Percentiles rank a stretch among this genome's conserved stretches.
phyloP scores from a whole-genome alignment of 1,284 basidiomycete species.

The Gymnopus androsaceus region DNA sequence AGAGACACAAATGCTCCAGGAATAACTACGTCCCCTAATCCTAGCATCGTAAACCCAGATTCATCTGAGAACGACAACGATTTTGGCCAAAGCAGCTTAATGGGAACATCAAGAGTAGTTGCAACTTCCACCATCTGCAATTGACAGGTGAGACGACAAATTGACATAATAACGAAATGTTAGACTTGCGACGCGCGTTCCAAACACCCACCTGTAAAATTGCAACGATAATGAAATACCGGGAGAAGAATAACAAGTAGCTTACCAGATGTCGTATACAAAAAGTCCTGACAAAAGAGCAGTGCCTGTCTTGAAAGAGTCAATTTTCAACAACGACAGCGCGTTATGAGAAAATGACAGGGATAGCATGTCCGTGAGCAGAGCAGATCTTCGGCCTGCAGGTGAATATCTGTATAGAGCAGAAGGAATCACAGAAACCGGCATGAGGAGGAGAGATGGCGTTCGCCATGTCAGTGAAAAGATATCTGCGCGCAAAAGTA shows the following conservation, averaged over 20 bases:
- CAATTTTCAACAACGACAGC: constrained; percentile 81
- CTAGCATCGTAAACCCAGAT: constrained; percentile 87
- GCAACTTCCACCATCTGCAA: constrained; percentile 91
- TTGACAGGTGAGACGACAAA: neutral
- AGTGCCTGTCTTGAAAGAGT: constrained; percentile 88
- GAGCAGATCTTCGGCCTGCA: constrained; percentile 58
- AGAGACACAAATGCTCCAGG: constrained; percentile 91
- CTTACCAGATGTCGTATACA: constrained; percentile 88
- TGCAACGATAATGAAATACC: too few relatives aligned
- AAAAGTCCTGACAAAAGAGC: constrained; percentile 82
- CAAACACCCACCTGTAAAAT: constrained; percentile 92
- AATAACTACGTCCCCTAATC: constrained; percentile 89
- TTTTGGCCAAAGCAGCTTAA: constrained; percentile 88
- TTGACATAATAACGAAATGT: neutral
- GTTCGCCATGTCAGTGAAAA: constrained; percentile 58
- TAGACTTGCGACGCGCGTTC: constrained; percentile 70
- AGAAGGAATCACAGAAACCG: constrained; percentile 68
- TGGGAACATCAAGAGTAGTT: constrained; percentile 90
- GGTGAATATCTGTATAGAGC: constrained; percentile 62
- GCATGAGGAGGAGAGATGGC: constrained; percentile 65
- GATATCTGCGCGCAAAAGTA: constrained; percentile 36
- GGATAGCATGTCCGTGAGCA: constrained; percentile 81
- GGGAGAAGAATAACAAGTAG: too few relatives aligned
- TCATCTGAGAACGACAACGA: constrained; percentile 56
- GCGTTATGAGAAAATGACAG: constrained; percentile 86